phyloP scores from a whole-genome alignment of 2,329 filamentous ascomycete genomes.

The Penicillium griseofulvum region DNA sequence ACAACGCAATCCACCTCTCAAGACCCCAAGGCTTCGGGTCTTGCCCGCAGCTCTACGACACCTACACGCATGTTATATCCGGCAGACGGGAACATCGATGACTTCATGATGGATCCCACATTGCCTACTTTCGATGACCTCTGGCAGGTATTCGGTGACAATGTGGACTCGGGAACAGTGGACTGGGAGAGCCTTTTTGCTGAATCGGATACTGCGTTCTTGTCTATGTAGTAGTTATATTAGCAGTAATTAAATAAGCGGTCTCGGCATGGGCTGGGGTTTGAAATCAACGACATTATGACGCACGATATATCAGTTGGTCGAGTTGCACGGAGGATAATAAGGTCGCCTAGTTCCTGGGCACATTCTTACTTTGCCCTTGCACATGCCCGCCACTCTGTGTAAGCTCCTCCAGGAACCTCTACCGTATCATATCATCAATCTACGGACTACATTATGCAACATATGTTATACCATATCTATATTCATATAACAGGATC shows the following conservation, averaged over 20 bases:
- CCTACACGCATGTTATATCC: background rate
- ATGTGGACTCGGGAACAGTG: slow-evolving; percentile 13
- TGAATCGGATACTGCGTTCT: slow-evolving; percentile 18
- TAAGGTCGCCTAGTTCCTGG: slow-evolving; percentile 5
- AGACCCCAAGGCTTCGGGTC: background rate
- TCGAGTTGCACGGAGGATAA: background rate
- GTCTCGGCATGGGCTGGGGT: background rate
- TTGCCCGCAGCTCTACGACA: too few species aligned
- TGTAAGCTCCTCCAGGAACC: background rate
- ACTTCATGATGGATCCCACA: slow-evolving; percentile 3
- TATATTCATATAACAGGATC: too few species aligned
- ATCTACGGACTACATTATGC: background rate
- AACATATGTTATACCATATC: background rate
- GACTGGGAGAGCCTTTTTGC: slow-evolving; percentile 21
- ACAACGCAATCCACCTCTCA: background rate
- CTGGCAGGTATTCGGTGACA: slow-evolving; percentile 22
- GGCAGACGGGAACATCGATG: background rate
- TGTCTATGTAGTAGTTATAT: slow-evolving; percentile 9
- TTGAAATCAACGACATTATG: background rate
- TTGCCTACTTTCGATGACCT: slow-evolving; percentile 17
- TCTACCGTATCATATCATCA: background rate
- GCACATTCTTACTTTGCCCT: slow-evolving; percentile 38
- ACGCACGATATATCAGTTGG: background rate
- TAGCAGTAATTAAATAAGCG: background rate
- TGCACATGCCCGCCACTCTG: background rate